Percentiles rank a stretch among this genome's conserved stretches.
Conservation (phyloP, 129 eudicot species). For the Arctium lappa region DNA sequence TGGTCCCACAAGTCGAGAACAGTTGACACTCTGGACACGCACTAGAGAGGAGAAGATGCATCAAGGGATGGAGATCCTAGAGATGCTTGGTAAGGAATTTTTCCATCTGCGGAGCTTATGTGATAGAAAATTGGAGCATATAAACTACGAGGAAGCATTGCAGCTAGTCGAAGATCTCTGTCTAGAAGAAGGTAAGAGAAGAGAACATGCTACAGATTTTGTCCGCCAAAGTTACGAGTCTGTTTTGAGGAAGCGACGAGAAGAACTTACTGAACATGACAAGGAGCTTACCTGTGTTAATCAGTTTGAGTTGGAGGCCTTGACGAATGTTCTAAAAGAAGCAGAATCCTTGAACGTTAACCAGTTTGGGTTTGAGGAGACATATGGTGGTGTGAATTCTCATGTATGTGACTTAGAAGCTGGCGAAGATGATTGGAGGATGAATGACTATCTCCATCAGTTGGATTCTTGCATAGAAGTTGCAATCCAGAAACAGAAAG, state of each 20-base stretch:
- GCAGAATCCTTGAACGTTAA: slow-evolving; percentile 64
- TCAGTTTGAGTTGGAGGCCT: slow-evolving; percentile 74
- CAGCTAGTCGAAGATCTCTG: slow-evolving; percentile 74
- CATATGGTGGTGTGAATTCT: slow-evolving; percentile 47
- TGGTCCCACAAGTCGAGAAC: slow-evolving; percentile 67
- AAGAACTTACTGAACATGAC: slow-evolving; percentile 59
- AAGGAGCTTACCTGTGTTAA: slow-evolving; percentile 40
- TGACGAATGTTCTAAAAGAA: slow-evolving; percentile 70
- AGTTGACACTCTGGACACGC: slow-evolving; percentile 53
- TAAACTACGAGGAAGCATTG: slow-evolving; percentile 71
- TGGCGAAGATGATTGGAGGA: slow-evolving; percentile 77
- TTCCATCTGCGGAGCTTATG: slow-evolving; percentile 62
- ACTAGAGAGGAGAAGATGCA: slow-evolving; percentile 64
- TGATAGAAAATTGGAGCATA: slow-evolving; percentile 74
- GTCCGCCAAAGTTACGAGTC: slow-evolving; percentile 62
- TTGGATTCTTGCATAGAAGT: slow-evolving; percentile 69
- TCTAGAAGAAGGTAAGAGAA: slow-evolving; percentile 73
- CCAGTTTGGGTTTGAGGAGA: slow-evolving; percentile 66
- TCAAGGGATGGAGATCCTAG: slow-evolving; percentile 59
- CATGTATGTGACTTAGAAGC: slow-evolving; percentile 63
- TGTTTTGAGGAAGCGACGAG: slow-evolving; percentile 66
- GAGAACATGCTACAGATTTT: slow-evolving; percentile 58
- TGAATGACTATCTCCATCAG: slow-evolving; percentile 63
- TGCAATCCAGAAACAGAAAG: slow-evolving; percentile 87
- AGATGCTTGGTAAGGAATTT: slow-evolving; percentile 65